A percentile compares a stretch with the other conserved stretches of the same genome.
phyloP scores from a whole-genome alignment of 179 eudicot species.

The Silene noctiflora region DNA sequence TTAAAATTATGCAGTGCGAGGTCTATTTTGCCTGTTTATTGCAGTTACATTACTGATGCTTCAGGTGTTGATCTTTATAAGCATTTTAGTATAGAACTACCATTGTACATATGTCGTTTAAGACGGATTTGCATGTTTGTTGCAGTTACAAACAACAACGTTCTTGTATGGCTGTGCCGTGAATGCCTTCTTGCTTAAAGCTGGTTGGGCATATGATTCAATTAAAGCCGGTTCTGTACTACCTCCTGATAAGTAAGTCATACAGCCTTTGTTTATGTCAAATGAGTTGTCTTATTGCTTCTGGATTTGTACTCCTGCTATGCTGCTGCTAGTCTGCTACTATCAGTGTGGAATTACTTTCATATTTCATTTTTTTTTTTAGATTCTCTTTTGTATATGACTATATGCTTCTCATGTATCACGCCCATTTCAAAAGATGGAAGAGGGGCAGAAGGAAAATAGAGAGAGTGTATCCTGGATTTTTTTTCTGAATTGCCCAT shows the following conservation, averaged over 20 bases:
- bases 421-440: not conserved
- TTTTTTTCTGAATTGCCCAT: not conserved
- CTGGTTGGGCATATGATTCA: slow-evolving; percentile 78
- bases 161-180: slow-evolving; percentile 92
- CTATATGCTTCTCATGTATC: not conserved
- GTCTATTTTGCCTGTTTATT: not conserved
- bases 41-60: not conserved
- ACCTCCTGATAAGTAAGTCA: slow-evolving; percentile 56
- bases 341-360: not conserved
- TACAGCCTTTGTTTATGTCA: not conserved
- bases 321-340: not conserved
- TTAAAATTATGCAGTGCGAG: not conserved
- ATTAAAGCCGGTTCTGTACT: slow-evolving; percentile 59
- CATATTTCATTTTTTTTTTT: not conserved
- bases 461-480: not conserved
- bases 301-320: slow-evolving; percentile 2
- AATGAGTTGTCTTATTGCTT: slow-evolving; percentile 6
- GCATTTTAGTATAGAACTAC: not conserved
- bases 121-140: slow-evolving; percentile 23
- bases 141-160: slow-evolving; percentile 72
- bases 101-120: not conserved
- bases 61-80: not conserved
- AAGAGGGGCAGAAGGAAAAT: not conserved
- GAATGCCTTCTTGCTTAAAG: slow-evolving; percentile 61
- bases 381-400: not conserved